These are phyloP conservation scores for Fraxinus ornus DNA, from an alignment of 305 asterid genomes.

Conservation along the genomic window DNA sequence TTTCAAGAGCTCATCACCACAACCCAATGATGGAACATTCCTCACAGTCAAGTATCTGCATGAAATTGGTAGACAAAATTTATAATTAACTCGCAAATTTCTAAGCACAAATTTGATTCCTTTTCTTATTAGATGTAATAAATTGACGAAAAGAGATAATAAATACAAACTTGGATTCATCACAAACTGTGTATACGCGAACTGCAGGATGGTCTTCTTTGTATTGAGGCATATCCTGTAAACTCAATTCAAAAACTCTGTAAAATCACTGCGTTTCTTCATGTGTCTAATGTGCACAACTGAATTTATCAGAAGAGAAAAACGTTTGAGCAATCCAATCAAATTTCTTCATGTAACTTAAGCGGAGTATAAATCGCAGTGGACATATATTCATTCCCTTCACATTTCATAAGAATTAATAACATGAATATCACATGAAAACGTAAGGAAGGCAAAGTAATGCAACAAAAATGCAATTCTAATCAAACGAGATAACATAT, in stretches of 20 bases:
- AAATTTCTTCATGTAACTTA: too few relatives aligned
- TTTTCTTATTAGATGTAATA: not conserved
- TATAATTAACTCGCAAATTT: not conserved
- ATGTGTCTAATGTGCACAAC: not conserved
- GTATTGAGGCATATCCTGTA: slow-evolving; percentile 52
- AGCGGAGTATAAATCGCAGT: not conserved
- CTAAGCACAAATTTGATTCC: not conserved
- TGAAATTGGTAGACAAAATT: not conserved
- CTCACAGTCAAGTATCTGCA: slow-evolving; percentile 74
- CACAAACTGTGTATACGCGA: slow-evolving; percentile 86
- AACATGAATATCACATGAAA: not conserved
- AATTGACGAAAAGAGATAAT: not conserved
- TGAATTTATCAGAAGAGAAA: not conserved
- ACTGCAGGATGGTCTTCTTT: slow-evolving; percentile 66
- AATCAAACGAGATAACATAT: not conserved
- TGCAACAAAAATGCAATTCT: not conserved
- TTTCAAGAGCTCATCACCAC: slow-evolving; percentile 67
- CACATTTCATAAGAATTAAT: not conserved
- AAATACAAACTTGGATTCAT: slow-evolving; percentile 70
- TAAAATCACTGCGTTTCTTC: not conserved
- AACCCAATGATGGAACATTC: slow-evolving; percentile 86
- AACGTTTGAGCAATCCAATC: not conserved
- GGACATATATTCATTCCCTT: not conserved
- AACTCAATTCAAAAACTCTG: not conserved
- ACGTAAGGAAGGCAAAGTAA: not conserved